Conservation (phyloP, 2,329 filamentous ascomycete genomes). For the Lithohypha guttulata region DNA sequence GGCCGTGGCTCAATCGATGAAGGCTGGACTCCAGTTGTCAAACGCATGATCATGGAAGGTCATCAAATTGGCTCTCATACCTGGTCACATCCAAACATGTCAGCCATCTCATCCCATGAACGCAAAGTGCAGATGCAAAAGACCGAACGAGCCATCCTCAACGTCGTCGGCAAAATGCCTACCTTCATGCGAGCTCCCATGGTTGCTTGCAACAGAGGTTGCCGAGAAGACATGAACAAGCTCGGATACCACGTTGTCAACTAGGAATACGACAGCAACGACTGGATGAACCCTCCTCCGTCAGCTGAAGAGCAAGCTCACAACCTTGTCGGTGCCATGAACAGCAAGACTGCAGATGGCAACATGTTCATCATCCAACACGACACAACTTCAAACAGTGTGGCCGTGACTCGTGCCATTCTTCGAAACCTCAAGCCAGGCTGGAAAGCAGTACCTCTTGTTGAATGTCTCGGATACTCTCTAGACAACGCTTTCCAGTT, state of each 20-base stretch:
- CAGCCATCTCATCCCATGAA: conserved; percentile 28
- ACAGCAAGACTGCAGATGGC: conserved; percentile 20
- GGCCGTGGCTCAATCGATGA: conserved; percentile 35
- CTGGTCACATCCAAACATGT: conserved; percentile 41
- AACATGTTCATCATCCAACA: conserved; percentile 34
- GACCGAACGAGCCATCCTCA: conserved; percentile 38
- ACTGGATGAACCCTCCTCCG: conserved; percentile 33
- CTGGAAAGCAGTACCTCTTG: conserved; percentile 30
- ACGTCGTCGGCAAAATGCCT: conserved; percentile 40
- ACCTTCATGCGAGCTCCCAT: conserved; percentile 46
- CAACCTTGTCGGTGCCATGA: conserved; percentile 28
- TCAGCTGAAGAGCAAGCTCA: conserved; percentile 32
- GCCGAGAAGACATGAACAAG: conserved; percentile 32
- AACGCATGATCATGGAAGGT: conserved; percentile 34
- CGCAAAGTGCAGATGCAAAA: conserved; percentile 35
- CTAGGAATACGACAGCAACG: conserved; percentile 38
- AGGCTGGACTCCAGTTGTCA: conserved; percentile 30
- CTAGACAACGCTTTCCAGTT: conserved; percentile 32
- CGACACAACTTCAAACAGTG: conserved; percentile 17
- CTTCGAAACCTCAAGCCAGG: not conserved
- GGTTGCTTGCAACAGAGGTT: conserved; percentile 32
- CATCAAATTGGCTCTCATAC: conserved; percentile 44
- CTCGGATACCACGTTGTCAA: conserved; percentile 41
- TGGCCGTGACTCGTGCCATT: not conserved
- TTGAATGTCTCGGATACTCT: conserved; percentile 33